Base-by-base conservation (phyloP, 148 eudicot genomes). In the Persicaria tinctoria region DNA sequence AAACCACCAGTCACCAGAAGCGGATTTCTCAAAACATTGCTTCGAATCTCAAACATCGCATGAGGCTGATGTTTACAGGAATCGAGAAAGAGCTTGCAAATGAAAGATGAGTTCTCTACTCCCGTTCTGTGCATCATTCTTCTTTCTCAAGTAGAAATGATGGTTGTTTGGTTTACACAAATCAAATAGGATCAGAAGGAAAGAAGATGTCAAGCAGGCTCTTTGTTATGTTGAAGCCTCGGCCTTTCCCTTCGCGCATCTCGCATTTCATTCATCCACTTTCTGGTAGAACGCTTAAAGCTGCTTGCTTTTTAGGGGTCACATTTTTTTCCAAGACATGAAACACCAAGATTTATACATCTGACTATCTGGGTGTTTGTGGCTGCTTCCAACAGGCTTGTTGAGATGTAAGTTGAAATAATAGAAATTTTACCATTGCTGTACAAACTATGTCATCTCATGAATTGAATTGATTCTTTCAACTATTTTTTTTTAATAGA, bases 81-180 rank as follows among this genome's bases (percentile, higher is more conserved):
- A 63, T 95, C 51, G 98, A 92, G 85, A 95, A 90, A 84, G 96
- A 95, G 83, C 88, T 72, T 78, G 80, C 63, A 16, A 72, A 73
- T 27, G 84, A 60, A 82, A 89, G 82, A 68, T 84, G 78, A 70
- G 81, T 47, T 17, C n/a, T 10, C 54, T 23, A 6, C 54, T 38
- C 44, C 47, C 13, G 18, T 41, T 44, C 4, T 66, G 16, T 44
- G 17, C 8, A 23, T 60, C 41, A 66, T 66, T 66, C n/a, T 64
- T 66, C 53, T 50, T 50, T 3, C n/a, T 66, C n/a, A n/a, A 66
- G 48, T 47, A 66, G 70, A 38, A 66, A 12, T 41, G 7, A 60
- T 13, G 27, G 63, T 18, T 23, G 7, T 57, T 57, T 57, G 23
- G 32, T 57, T 57, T 17, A 57, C 63, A 57, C 32, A 9, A 6